phyloP scores from a whole-genome alignment of 2,329 filamentous ascomycete species.

The Aspergillus nomiae region DNA sequence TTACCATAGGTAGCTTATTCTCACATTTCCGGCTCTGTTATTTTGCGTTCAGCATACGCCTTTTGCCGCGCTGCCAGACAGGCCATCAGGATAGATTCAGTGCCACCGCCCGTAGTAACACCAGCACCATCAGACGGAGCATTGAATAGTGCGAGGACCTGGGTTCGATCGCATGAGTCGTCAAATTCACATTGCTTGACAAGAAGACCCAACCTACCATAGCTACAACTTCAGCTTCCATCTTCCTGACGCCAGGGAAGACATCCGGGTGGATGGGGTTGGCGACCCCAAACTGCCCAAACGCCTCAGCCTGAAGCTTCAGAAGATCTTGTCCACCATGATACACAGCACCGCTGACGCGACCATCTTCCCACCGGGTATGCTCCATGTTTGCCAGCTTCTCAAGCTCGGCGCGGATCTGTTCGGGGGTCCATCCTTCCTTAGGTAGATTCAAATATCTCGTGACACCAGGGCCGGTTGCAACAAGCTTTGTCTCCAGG shows the following conservation, averaged over 20 bases:
- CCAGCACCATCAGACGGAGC: conserved; percentile 83
- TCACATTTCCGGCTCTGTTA: conserved; percentile 94
- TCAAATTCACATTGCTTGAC: background rate
- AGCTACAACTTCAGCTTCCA: conserved; percentile 96
- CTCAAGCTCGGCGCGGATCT: conserved; percentile 76
- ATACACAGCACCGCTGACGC: conserved; percentile 92
- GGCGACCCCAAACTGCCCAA: conserved; percentile 88
- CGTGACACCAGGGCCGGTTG: conserved; percentile 68
- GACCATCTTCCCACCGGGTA: conserved; percentile 94
- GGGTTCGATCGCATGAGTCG: conserved; percentile 11
- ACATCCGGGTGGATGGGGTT: conserved; percentile 98
- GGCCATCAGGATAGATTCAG: conserved; percentile 96
- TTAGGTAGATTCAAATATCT: conserved; percentile 77
- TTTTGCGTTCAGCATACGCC: conserved; percentile 78
- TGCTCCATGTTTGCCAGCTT: conserved; percentile 84
- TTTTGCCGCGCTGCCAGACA: conserved; percentile 88
- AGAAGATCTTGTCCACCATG: conserved; percentile 84
- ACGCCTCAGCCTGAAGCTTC: conserved; percentile 86
- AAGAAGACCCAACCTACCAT: conserved; percentile 65
- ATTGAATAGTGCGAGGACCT: conserved; percentile 79
- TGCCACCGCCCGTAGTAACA: conserved; percentile 88
- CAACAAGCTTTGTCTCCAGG: conserved; percentile 80
- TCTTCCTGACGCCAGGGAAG: conserved; percentile 96
- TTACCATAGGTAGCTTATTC: conserved; percentile 28
- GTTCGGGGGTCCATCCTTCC: conserved; percentile 79